Conservation (phyloP, 1,284 basidiomycete species). For the Binderoboletus segoi region DNA sequence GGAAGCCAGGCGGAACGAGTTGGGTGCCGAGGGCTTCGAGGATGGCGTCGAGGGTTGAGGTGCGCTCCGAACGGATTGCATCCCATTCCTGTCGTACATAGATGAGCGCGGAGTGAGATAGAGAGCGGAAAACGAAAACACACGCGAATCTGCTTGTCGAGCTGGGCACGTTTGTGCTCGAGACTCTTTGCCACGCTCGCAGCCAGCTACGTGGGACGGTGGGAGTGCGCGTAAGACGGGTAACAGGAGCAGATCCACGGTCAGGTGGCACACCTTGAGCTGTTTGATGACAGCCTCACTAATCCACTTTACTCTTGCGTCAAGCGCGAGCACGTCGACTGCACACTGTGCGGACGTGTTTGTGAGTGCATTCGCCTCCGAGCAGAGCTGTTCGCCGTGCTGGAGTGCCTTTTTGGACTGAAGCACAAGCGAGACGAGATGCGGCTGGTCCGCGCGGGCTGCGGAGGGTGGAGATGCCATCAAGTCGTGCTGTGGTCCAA, state of each 20-base stretch:
- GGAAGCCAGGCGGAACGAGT: conserved; percentile 73
- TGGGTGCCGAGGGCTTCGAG: conserved; percentile 72
- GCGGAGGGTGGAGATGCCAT: conserved; percentile 19
- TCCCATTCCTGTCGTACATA: conserved; percentile 65
- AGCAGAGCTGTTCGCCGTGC: conserved; percentile 72
- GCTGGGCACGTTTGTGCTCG: conserved; percentile 62
- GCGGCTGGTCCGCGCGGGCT: conserved; percentile 42
- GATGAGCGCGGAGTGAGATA: conserved; percentile 36
- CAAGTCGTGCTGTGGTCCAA: not conserved
- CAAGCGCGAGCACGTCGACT: conserved; percentile 71
- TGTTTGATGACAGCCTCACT: conserved; percentile 72
- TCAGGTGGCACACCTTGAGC: conserved; percentile 54
- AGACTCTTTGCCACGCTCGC: conserved; percentile 70
- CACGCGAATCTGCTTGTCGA: conserved; percentile 65
- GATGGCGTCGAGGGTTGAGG: conserved; percentile 62
- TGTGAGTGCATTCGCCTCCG: conserved; percentile 58
- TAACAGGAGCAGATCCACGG: not conserved
- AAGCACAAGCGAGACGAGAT: conserved; percentile 72
- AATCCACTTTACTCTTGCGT: conserved; percentile 77
- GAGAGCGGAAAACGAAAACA: conserved; percentile 23
- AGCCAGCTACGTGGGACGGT: conserved; percentile 65
- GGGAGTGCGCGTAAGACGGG: not conserved
- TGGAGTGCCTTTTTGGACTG: conserved; percentile 80
- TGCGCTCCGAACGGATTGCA: conserved; percentile 54
- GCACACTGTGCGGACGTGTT: conserved; percentile 62